phyloP scores from a whole-genome alignment of 2,329 filamentous ascomycete species.

The Cladophialophora psammophila region DNA sequence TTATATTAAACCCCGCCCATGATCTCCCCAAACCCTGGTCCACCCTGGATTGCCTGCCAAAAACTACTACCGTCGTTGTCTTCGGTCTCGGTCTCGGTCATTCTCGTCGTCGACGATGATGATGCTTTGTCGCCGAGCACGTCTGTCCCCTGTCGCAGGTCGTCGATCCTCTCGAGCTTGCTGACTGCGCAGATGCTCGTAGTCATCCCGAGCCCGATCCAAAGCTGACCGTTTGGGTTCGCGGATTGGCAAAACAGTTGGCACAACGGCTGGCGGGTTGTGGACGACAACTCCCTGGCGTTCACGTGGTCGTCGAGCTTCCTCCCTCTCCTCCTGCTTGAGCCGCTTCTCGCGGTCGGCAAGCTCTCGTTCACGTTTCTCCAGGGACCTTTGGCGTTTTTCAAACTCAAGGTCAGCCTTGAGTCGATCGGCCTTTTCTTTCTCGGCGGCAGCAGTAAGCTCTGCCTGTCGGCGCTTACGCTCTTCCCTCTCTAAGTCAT shows the following conservation, averaged over 20 bases:
- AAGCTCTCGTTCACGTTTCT: conserved; percentile 30
- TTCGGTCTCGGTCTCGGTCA: conserved; percentile 16
- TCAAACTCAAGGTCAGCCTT: conserved; percentile 31
- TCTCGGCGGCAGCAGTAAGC: conserved; percentile 18
- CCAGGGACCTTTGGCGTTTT: conserved; percentile 26
- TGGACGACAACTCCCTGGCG: conserved; percentile 33
- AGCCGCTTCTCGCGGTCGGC: conserved; percentile 24
- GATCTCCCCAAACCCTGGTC: not conserved
- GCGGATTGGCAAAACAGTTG: not conserved
- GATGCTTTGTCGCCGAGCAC: conserved; percentile 27
- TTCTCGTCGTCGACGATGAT: conserved; percentile 28
- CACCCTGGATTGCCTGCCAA: not conserved
- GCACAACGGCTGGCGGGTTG: conserved; percentile 13
- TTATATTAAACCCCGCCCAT: conserved; percentile 6
- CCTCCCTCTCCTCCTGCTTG: conserved; percentile 20
- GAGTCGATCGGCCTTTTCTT: conserved; percentile 24
- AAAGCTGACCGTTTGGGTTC: conserved; percentile 25
- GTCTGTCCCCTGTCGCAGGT: conserved; percentile 21
- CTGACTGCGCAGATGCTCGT: conserved; percentile 27
- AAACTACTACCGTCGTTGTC: conserved; percentile 17
- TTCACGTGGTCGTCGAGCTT: conserved; percentile 23
- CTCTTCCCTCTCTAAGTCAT: conserved; percentile 28
- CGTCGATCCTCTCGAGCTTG: conserved; percentile 21
- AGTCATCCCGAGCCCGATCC: conserved; percentile 34
- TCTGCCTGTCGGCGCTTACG: conserved; percentile 34